Evolutionary conservation across 495 filamentous ascomycete species (phyloP), one percentile per base, ranked within the genome.

Genomic region (Lentithecium fluviatile): DNA sequence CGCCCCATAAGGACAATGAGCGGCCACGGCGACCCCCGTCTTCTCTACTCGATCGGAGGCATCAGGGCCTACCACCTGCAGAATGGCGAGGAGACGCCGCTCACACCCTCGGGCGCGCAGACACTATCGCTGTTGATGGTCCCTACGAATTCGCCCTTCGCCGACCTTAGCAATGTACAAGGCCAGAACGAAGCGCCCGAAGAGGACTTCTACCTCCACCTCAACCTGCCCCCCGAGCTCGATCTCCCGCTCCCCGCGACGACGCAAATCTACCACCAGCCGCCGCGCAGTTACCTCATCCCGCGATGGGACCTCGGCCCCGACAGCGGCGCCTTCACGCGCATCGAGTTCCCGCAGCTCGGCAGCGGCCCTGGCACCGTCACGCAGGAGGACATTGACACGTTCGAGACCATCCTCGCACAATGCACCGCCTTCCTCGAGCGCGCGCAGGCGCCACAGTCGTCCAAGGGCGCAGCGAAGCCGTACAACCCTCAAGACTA

Each of bases 401-500:
- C 91, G 0, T 97, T 97, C 69, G 91, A 97, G 77, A 96, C 91
- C 2, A 97, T 97, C 54, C 80, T 97, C 38, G 91, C 91, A 25
- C 91, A 97, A 74, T 97, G 91, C 71, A 97, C 91, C 12, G 91
- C 91, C 0, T 97, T 97, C 72, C 80, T 93, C 8, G 91, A 96
- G 68, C 83, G 89, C 37, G 73, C 74, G 8, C 58, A 63, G 36
- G 84, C 87, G 6, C 76, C 84, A 21, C 50, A 56, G 3, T 32
- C 67, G 15, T 46, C 45, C 40, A 75, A 76, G 24, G 76, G 70
- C 26, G 60, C 71, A 60, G 71, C 75, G 4, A 69, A 74, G 68
- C 70, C 83, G 6, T 96, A 97, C 73, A 91, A 97, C 72, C 91
- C 91, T 0, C 83, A 83, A 11, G 79, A 86, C 63, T 96, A 85